A percentile compares a stretch with the other conserved stretches of the same genome.
phyloP scores from a whole-genome alignment of 2,329 filamentous ascomycete genomes.

The Alternaria viburni region DNA sequence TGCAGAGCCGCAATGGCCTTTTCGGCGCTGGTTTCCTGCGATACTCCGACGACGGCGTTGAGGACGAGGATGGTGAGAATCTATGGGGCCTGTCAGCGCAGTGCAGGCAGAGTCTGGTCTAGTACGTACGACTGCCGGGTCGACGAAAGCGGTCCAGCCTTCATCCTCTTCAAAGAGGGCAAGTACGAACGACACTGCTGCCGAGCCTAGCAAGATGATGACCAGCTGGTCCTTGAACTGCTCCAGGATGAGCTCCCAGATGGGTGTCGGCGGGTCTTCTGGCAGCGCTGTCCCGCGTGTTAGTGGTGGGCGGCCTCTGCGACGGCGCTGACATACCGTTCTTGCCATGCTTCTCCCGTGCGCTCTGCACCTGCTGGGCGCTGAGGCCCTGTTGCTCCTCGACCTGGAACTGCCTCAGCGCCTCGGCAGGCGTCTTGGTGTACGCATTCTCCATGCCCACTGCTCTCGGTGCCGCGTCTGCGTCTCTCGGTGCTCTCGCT shows the following conservation, averaged over 20 bases:
- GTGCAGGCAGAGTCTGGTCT: not conserved
- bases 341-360: conserved; percentile 58
- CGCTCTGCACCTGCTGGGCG: conserved; percentile 54
- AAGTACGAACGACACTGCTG: conserved; percentile 89
- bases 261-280: conserved; percentile 92
- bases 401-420: conserved; percentile 60
- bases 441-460: conserved; percentile 61
- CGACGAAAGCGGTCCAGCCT: conserved; percentile 96
- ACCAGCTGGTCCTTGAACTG: conserved; percentile 99
- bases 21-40: conserved; percentile 97
- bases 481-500: not conserved
- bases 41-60: conserved; percentile 96
- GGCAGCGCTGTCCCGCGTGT: conserved; percentile 62
- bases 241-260: conserved; percentile 96
- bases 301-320: conserved; percentile 2
- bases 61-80: conserved; percentile 96
- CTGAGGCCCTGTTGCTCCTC: conserved; percentile 59
- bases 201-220: conserved; percentile 90
- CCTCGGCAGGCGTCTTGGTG: conserved; percentile 56
- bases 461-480: conserved; percentile 6
- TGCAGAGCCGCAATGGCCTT: conserved; percentile 98
- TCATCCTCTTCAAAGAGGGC: conserved; percentile 92
- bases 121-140: conserved; percentile 83
- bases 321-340: conserved; percentile 54
- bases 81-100: conserved; percentile 54